Evolutionary conservation across 192 early-diverging fungal species (phyloP).

Genomic region (Rhizophlyctis rosea): DNA sequence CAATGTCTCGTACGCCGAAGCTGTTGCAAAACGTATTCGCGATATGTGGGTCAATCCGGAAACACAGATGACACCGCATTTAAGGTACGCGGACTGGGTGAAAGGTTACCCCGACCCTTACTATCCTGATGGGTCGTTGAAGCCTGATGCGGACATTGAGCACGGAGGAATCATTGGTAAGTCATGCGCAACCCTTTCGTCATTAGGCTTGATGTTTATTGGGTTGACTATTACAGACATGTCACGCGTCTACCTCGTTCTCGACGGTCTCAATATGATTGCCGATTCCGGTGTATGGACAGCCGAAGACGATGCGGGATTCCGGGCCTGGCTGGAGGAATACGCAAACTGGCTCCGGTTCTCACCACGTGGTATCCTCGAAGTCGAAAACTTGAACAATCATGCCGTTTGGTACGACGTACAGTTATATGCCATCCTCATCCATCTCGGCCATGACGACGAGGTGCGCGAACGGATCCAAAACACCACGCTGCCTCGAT

Average conservation of each 20-base stretch:
- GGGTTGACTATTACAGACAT: conserved; percentile 12
- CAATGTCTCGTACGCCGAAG: conserved; percentile 42
- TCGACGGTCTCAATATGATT: conserved; percentile 20
- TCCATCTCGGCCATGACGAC: conserved; percentile 39
- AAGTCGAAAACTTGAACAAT: conserved; percentile 39
- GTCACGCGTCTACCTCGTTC: conserved; percentile 5
- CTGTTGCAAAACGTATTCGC: conserved; percentile 33
- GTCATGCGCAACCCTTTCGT: too few species aligned
- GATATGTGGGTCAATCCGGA: conserved; percentile 53
- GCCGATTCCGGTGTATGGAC: not conserved
- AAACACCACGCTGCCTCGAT: conserved; percentile 34
- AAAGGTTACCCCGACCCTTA: conserved; percentile 2
- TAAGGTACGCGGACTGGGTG: conserved; percentile 51
- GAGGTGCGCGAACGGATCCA: conserved; percentile 27
- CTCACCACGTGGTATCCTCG: conserved; percentile 13
- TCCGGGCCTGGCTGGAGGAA: conserved; percentile 8
- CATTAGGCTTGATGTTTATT: too few species aligned
- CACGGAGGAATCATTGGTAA: not conserved
- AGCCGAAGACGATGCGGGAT: not conserved
- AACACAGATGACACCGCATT: conserved; percentile 58
- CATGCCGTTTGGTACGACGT: conserved; percentile 60
- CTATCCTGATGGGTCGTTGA: not conserved
- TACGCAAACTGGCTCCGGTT: conserved; percentile 26
- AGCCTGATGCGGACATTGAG: not conserved
- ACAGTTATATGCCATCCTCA: conserved; percentile 41